Evolutionary conservation across 2,329 filamentous ascomycete genomes (phyloP), one percentile per base, ranked within the genome.

Genomic region (Xylariaceae sp.): DNA sequence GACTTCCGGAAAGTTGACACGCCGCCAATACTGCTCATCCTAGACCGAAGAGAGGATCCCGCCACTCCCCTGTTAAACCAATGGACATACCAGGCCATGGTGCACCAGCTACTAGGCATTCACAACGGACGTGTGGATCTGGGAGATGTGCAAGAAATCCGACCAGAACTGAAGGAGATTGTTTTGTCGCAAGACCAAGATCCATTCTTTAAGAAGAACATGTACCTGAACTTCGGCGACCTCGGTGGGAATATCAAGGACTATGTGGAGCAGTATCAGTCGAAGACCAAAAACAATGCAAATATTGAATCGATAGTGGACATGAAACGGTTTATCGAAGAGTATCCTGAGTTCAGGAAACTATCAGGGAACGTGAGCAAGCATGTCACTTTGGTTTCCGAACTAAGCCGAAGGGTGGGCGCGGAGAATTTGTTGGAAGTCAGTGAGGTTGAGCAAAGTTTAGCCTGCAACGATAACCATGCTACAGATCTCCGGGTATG

Each of bases 31-130:
- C 77, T 99, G 11, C 79, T 99, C 35, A 83, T 99, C 51, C 74
- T 99, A 32, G 94, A 99, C 72, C 84, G 94, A 42, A 83, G 94
- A 70, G 91, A 96, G 68, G 94, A 99, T 66, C 92, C 94, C 0
- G 88, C 97, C 49, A 99, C 94, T 3, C 94, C 94, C 0, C 76
- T 99, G 8, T 79, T 99, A 47, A 96, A 91, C 2, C 94, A 99
- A 70, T 99, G 94, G 94, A 99, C 94, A 30, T 99, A 99, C 67
- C 94, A 99, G 73, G 94, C 94, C n/a, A 99, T 99, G 91, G 94
- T 99, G 0, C 94, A 99, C 69, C 94, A 99, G 67, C 75, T 97
- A 1, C 78, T 99, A 9, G 94, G 94, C 4, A 96, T 99, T 62
- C 83, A 88, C 55, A 97, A 97, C 69, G 94, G 94, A n/a, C 83